Conservation (phyloP, 2,329 filamentous ascomycete species). For the Paraphaeosphaeria sporulosa region DNA sequence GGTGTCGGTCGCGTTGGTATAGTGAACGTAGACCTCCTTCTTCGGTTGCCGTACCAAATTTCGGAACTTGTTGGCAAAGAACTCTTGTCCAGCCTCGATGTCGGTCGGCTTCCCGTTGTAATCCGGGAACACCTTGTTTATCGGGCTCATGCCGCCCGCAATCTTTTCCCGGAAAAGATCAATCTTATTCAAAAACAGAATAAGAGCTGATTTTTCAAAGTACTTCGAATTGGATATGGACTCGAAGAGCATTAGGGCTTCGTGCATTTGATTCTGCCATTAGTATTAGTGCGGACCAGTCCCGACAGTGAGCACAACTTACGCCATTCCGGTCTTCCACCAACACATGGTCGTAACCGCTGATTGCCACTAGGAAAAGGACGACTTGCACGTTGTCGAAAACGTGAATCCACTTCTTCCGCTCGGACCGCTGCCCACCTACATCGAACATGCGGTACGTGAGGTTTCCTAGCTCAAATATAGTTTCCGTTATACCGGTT, state of each 20-base stretch:
- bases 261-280: constrained; percentile 62
- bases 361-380: constrained; percentile 92
- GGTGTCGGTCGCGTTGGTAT: constrained; percentile 61
- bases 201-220: constrained; percentile 60
- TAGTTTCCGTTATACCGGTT: constrained; percentile 93
- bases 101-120: constrained; percentile 54
- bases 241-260: constrained; percentile 62
- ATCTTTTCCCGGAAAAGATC: constrained; percentile 62
- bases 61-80: constrained; percentile 60
- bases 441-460: constrained; percentile 98
- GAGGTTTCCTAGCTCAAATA: constrained; percentile 89
- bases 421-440: constrained; percentile 88
- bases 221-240: constrained; percentile 62
- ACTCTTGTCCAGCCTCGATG: constrained; percentile 57
- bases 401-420: constrained; percentile 97
- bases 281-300: constrained; percentile 18
- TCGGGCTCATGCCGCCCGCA: constrained; percentile 54
- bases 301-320: constrained; percentile 51
- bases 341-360: constrained; percentile 94
- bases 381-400: constrained; percentile 94
- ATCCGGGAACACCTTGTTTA: constrained; percentile 59
- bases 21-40: constrained; percentile 62
- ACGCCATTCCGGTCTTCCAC: constrained; percentile 97
- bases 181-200: constrained; percentile 63
- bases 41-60: constrained; percentile 58